Conservation (phyloP, 306 rosid species). For the Oxytropis ochrocephala region DNA sequence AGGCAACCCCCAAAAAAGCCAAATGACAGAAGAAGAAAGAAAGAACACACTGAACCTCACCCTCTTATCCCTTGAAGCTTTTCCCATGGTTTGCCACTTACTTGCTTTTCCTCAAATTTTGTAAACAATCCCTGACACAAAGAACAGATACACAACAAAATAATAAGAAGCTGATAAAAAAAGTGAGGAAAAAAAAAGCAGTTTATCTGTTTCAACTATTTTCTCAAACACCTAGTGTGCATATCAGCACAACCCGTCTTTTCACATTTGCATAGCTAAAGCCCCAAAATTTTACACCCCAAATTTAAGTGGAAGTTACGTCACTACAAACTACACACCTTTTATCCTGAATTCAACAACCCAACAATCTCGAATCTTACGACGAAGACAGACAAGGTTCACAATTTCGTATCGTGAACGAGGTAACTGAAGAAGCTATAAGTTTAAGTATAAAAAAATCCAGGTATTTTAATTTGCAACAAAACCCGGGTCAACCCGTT, state of each 20-base stretch:
- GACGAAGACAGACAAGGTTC: not conserved
- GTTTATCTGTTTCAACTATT: not conserved
- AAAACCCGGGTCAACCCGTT: not conserved
- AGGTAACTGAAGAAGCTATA: not conserved
- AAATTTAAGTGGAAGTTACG: not conserved
- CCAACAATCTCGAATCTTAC: not conserved
- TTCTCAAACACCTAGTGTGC: slow-evolving; percentile 14
- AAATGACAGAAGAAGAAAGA: not conserved
- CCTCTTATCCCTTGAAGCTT: slow-evolving; percentile 96
- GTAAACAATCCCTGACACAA: not conserved
- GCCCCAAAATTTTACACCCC: not conserved
- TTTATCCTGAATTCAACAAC: not conserved
- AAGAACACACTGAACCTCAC: slow-evolving; percentile 19
- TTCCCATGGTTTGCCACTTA: slow-evolving; percentile 54
- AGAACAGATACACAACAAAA: not conserved
- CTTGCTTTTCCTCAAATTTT: not conserved
- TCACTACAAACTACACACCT: slow-evolving; percentile 4
- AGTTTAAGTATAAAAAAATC: not conserved
- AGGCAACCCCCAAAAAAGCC: not conserved
- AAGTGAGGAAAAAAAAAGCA: not conserved
- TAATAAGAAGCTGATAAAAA: not conserved
- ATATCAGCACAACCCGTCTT: not conserved
- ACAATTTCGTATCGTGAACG: not conserved
- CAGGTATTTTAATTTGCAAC: not conserved
- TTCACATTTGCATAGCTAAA: not conserved